Conservation (phyloP, 352 stramenopile genomes). For the Pythium angustatum region DNA sequence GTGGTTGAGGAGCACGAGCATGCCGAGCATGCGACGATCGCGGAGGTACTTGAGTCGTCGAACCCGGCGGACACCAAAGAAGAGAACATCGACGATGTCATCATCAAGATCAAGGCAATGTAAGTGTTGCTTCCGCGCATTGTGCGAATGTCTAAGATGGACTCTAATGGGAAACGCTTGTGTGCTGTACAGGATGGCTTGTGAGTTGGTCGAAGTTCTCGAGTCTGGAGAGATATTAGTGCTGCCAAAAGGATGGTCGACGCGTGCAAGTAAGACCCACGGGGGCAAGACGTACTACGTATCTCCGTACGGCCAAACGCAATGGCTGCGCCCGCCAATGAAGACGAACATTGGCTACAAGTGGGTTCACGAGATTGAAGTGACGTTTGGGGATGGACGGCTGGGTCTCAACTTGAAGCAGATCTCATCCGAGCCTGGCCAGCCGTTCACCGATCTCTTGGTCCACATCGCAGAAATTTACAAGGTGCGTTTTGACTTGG, state of each 20-base stretch:
- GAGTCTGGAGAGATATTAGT: conserved; percentile 74
- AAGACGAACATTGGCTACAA: conserved; percentile 76
- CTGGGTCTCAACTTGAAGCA: conserved; percentile 85
- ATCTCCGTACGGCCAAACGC: conserved; percentile 78
- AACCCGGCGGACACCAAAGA: conserved; percentile 46
- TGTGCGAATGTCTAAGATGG: no score
- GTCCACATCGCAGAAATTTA: conserved; percentile 85
- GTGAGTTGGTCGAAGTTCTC: conserved; percentile 58
- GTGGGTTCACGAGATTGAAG: conserved; percentile 83
- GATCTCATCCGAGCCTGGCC: conserved; percentile 71
- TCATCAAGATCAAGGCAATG: conserved; percentile 62
- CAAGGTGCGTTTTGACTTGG: conserved; percentile 41
- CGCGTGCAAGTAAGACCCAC: conserved; percentile 79
- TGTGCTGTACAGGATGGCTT: conserved; percentile 46
- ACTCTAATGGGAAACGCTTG: background rate
- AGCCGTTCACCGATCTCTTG: conserved; percentile 69
- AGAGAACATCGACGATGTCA: conserved; percentile 61
- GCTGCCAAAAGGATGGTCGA: conserved; percentile 80
- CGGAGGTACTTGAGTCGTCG: conserved; percentile 32
- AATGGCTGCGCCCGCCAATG: conserved; percentile 80
- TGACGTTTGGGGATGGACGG: conserved; percentile 74
- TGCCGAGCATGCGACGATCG: conserved; percentile 51
- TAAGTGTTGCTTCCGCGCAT: conserved; percentile 23
- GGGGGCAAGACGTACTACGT: conserved; percentile 87
- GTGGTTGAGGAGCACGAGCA: conserved; percentile 16